Evolutionary conservation across 495 filamentous ascomycete genomes (phyloP).

Genomic region (Massariosphaeria phaeospora): DNA sequence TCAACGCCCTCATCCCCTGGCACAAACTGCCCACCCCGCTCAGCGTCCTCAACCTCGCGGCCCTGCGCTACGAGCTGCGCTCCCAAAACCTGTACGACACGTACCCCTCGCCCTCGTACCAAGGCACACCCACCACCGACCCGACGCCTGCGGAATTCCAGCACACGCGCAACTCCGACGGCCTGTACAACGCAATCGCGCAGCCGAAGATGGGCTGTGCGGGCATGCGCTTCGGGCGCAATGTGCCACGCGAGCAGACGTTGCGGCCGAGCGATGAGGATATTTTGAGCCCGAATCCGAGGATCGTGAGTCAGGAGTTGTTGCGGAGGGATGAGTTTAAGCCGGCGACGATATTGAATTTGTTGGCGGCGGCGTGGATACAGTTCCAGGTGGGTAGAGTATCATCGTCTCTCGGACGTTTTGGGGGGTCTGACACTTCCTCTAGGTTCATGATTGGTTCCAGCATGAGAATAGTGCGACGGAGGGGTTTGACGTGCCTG

Average conservation of each 20-base stretch:
- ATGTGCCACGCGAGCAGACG: constrained; percentile 38
- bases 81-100: constrained; percentile 43
- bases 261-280: constrained; percentile 40
- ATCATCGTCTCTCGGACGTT: neutral
- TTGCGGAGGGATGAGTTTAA: constrained; percentile 41
- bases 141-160: constrained; percentile 34
- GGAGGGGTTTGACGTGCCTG: constrained; percentile 35
- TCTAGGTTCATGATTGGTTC: constrained; percentile 27
- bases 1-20: constrained; percentile 42
- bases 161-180: constrained; percentile 41
- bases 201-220: constrained; percentile 44
- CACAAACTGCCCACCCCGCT: constrained; percentile 41
- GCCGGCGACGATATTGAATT: constrained; percentile 44
- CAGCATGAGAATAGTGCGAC: constrained; percentile 34
- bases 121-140: constrained; percentile 34
- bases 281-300: constrained; percentile 43
- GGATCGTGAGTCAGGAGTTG: constrained; percentile 40
- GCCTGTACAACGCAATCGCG: constrained; percentile 42
- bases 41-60: constrained; percentile 40
- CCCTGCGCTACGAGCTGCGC: constrained; percentile 43
- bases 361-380: constrained; percentile 48
- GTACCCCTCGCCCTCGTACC: constrained; percentile 35
- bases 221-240: constrained; percentile 45
- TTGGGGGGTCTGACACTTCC: neutral
- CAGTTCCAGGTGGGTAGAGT: constrained; percentile 46